Conservation (phyloP, 192 early-diverging fungal genomes). For the Coemansia sp. region DNA sequence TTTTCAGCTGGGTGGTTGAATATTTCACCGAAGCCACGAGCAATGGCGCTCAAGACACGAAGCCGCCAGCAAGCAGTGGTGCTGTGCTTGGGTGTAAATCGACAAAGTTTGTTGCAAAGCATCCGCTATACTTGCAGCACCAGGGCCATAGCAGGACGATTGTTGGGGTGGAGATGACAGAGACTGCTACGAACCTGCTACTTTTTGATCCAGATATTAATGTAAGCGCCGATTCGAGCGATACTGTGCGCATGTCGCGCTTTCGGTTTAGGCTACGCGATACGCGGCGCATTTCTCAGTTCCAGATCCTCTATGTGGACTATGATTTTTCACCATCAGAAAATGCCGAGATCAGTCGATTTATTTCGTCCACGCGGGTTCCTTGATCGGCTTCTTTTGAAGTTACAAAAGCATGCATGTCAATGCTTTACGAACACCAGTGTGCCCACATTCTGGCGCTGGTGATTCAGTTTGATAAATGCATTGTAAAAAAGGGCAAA, state of each 20-base stretch:
- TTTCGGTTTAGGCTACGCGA: slow-evolving; percentile 9
- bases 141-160: slow-evolving; percentile 71
- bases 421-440: no score
- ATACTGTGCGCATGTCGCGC: background rate
- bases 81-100: background rate
- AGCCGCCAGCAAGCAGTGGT: background rate
- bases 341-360: slow-evolving; percentile 7
- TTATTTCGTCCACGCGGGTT: slow-evolving; percentile 14
- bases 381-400: slow-evolving; percentile 2
- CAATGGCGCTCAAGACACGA: background rate
- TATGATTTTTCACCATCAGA: background rate
- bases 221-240: background rate
- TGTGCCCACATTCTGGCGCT: no score
- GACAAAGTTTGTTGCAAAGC: slow-evolving; percentile 52
- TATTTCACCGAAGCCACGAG: slow-evolving; percentile 54
- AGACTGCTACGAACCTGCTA: slow-evolving; percentile 53
- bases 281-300: slow-evolving; percentile 22
- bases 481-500: no score
- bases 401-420: no score
- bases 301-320: slow-evolving; percentile 38
- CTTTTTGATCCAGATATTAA: slow-evolving; percentile 64
- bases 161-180: slow-evolving; percentile 62
- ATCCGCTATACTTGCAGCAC: slow-evolving; percentile 73
- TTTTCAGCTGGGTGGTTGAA: slow-evolving; percentile 61
- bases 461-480: no score